phyloP scores from a whole-genome alignment of 768 basidiomycete genomes.

The Lyophyllum semitale region DNA sequence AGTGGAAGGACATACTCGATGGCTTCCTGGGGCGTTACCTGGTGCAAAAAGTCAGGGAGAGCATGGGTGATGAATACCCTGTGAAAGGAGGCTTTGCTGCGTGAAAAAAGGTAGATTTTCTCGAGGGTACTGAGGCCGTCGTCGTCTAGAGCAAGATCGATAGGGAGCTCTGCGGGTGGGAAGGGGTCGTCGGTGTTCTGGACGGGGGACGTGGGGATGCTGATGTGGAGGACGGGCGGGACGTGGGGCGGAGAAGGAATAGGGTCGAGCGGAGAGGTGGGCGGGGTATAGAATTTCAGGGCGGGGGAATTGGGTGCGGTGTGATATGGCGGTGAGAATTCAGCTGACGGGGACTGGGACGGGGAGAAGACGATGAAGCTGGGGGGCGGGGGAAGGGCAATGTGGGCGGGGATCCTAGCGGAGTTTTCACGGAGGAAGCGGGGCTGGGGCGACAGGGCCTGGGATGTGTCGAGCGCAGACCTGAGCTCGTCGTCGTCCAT shows the following conservation, averaged over 20 bases:
- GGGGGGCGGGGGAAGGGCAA: constrained; percentile 36
- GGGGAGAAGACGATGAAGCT: constrained; percentile 34
- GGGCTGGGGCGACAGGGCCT: constrained; percentile 10
- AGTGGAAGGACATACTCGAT: constrained; percentile 92
- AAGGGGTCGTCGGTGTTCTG: constrained; percentile 36
- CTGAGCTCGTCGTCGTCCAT: constrained; percentile 14
- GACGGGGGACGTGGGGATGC: constrained; percentile 24
- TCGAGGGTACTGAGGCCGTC: constrained; percentile 84
- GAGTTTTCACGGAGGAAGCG: constrained; percentile 1
- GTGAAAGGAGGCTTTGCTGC: constrained; percentile 64
- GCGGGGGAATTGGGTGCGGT: constrained; percentile 50
- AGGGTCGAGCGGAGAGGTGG: constrained; percentile 36
- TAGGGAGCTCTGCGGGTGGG: constrained; percentile 35
- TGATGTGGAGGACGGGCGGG: constrained; percentile 22
- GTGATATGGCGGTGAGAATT: constrained; percentile 40
- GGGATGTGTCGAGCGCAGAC: constrained; percentile 2
- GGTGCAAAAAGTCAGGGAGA: constrained; percentile 73
- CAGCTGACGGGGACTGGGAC: constrained; percentile 28
- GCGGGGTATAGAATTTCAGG: constrained; percentile 37
- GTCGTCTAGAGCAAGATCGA: constrained; percentile 62
- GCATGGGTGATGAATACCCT: constrained; percentile 84
- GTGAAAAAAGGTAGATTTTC: constrained; percentile 87
- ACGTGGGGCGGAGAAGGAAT: constrained; percentile 22
- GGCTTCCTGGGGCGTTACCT: constrained; percentile 84
- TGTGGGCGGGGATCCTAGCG: constrained; percentile 24